Evolutionary conservation across 1,139 yeast genomes (phyloP).

Genomic region (Candida dubliniensis): DNA sequence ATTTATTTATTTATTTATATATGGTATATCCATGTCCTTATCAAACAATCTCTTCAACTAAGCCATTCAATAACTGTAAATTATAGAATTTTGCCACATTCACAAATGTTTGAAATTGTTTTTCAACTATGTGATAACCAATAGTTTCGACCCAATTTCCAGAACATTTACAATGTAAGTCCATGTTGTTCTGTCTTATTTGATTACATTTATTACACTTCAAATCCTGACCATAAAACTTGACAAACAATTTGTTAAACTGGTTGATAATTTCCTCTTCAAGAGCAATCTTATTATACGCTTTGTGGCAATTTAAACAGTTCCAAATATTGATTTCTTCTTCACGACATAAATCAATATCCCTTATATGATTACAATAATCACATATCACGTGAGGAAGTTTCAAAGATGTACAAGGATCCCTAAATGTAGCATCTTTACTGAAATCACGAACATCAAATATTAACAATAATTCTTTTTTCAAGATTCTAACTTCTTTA

Average conservation of each 20-base stretch:
- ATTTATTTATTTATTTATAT: not conserved
- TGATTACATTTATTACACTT: constrained; percentile 75
- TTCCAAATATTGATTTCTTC: constrained; percentile 53
- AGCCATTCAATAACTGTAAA: constrained; percentile 56
- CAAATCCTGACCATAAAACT: constrained; percentile 76
- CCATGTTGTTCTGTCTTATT: constrained; percentile 67
- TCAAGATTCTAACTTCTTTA: constrained; percentile 70
- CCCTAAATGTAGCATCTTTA: constrained; percentile 66
- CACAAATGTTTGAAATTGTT: constrained; percentile 48
- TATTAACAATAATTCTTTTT: constrained; percentile 69
- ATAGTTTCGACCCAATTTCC: constrained; percentile 77
- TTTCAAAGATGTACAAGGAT: constrained; percentile 72
- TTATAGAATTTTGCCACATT: constrained; percentile 64
- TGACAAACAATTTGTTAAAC: constrained; percentile 53
- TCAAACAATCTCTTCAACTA: constrained; percentile 32
- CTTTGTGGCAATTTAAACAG: constrained; percentile 68
- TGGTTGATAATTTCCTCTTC: constrained; percentile 79
- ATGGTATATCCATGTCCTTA: not conserved
- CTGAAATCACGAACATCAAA: constrained; percentile 87
- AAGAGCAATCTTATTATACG: constrained; percentile 64
- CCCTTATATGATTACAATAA: constrained; percentile 72
- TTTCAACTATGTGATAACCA: constrained; percentile 43
- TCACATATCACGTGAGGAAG: constrained; percentile 75
- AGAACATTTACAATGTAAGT: constrained; percentile 80
- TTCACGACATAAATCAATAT: constrained; percentile 81